phyloP scores from a whole-genome alignment of 2,329 filamentous ascomycete genomes.

The Pleomassaria siparia region DNA sequence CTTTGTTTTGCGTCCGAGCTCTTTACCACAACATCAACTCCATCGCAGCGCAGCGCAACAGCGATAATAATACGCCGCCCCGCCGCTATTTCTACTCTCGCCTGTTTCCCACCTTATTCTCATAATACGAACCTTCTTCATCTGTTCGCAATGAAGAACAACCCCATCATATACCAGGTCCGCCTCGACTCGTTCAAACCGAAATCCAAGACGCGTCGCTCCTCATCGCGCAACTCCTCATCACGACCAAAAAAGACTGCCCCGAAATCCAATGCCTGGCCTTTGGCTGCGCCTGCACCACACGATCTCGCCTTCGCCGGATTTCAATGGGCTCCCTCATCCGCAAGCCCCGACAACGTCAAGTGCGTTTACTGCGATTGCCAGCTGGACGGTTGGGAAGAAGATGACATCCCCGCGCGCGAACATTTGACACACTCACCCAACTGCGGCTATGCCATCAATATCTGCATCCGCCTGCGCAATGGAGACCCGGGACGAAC shows the following conservation, averaged over 20 bases:
- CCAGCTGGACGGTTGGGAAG: conserved; percentile 88
- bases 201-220: conserved; percentile 66
- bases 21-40: conserved; percentile 1
- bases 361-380: conserved; percentile 85
- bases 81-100: background rate
- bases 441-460: conserved; percentile 85
- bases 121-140: background rate
- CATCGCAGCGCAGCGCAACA: conserved; percentile 1
- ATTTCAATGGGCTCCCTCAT: conserved; percentile 82
- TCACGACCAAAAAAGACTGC: background rate
- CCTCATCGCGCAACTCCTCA: conserved; percentile 58
- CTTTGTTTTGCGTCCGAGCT: conserved; percentile 12
- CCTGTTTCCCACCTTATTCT: background rate
- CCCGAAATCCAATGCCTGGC: conserved; percentile 60
- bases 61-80: background rate
- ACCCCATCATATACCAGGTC: conserved; percentile 67
- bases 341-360: conserved; percentile 80
- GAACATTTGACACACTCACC: conserved; percentile 85
- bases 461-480: conserved; percentile 54
- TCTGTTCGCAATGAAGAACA: conserved; percentile 26
- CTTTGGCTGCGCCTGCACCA: conserved; percentile 68
- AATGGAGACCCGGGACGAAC: conserved; percentile 64
- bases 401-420: conserved; percentile 75
- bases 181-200: conserved; percentile 80
- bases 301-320: conserved; percentile 84